Evolutionary conservation across 768 basidiomycete genomes (phyloP).

Genomic region (Rhodotorula paludigena): DNA sequence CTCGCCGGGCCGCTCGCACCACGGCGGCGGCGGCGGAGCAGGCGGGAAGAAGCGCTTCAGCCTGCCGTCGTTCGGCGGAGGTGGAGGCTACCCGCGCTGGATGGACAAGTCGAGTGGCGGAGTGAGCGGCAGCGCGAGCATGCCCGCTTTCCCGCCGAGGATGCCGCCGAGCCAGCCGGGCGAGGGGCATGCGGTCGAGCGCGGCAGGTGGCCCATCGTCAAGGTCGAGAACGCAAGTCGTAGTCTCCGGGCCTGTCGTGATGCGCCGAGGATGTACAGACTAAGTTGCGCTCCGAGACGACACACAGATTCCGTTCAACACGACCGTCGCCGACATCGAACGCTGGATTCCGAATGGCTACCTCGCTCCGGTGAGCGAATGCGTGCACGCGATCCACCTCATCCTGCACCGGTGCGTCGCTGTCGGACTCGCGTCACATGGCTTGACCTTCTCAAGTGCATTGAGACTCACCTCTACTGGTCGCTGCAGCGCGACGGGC

Average conservation of each 20-base stretch:
- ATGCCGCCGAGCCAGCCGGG: background rate
- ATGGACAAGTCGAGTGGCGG: background rate
- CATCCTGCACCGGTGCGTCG: conserved; percentile 32
- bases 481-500: conserved; percentile 14
- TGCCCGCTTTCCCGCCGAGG: background rate
- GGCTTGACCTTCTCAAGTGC: background rate
- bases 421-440: background rate
- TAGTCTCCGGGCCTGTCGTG: background rate
- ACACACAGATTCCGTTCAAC: conserved; percentile 24
- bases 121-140: background rate
- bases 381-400: conserved; percentile 28
- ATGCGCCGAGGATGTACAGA: too few species aligned
- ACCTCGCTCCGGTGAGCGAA: background rate
- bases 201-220: conserved; percentile 13
- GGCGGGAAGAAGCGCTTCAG: background rate
- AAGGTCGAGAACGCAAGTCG: conserved; percentile 29
- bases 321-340: conserved; percentile 7
- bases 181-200: background rate
- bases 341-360: conserved; percentile 9
- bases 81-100: background rate
- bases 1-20: too few species aligned
- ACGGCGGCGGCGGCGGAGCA: background rate
- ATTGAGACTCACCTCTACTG: background rate
- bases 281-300: too few species aligned
- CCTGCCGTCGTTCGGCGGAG: background rate